Evolutionary conservation across 305 asterid genomes (phyloP).

Genomic region (Fraxinus nigra): DNA sequence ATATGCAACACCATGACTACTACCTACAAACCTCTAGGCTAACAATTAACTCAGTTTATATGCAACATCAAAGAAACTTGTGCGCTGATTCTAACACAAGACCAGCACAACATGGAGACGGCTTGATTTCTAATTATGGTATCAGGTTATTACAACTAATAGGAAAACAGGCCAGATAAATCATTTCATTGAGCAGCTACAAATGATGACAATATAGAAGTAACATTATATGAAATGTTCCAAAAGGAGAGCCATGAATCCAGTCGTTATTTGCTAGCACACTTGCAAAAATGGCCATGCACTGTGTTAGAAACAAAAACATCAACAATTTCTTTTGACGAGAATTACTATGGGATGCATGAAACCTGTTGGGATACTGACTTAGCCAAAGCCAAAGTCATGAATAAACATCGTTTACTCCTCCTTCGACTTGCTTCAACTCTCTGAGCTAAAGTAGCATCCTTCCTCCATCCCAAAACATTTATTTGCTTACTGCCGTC

Average conservation of each 20-base stretch:
- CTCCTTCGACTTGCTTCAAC: constrained; percentile 98
- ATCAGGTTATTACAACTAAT: constrained; percentile 11
- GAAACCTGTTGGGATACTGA: constrained; percentile 80
- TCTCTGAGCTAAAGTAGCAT: constrained; percentile 68
- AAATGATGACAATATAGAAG: constrained; percentile 9
- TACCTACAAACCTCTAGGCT: constrained; percentile 19
- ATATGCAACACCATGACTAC: constrained; percentile 14
- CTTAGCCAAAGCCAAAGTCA: constrained; percentile 93
- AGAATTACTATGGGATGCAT: constrained; percentile 27
- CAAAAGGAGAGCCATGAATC: constrained; percentile 7
- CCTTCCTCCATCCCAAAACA: constrained; percentile 87
- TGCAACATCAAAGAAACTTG: constrained; percentile 8
- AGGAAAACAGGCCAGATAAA: constrained; percentile 5
- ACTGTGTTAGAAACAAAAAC: constrained; percentile 23
- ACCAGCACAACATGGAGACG: constrained; percentile 13
- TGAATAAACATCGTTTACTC: constrained; percentile 93
- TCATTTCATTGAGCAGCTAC: constrained; percentile 21
- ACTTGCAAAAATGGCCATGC: constrained; percentile 5
- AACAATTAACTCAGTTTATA: constrained; percentile 14
- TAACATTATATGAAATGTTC: constrained; percentile 12
- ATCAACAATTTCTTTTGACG: constrained; percentile 23
- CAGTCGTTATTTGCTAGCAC: constrained; percentile 17
- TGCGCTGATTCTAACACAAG: constrained; percentile 20
- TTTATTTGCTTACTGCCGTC: constrained; percentile 98
- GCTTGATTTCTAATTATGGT: constrained; percentile 9